Conservation (phyloP, 768 basidiomycete species). For the Pleurotus pulmonarius region DNA sequence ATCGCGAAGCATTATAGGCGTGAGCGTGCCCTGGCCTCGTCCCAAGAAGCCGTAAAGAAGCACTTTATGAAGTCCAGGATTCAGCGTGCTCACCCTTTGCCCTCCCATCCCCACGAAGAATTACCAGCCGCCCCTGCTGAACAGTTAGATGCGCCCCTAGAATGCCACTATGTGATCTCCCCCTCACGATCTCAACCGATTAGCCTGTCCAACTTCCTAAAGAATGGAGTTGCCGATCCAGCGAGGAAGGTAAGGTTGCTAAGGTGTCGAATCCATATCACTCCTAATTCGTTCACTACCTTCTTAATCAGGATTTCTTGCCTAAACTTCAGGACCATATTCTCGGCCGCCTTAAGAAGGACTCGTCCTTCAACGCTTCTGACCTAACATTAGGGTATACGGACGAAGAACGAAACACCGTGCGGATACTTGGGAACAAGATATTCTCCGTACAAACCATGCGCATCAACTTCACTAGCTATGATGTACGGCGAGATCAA, state of each 20-base stretch:
- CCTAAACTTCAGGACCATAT: constrained; percentile 25
- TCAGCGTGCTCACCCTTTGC: constrained; percentile 17
- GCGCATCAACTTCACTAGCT: constrained; percentile 39
- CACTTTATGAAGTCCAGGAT: constrained; percentile 9
- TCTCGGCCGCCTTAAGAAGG: constrained; percentile 19
- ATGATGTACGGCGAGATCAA: constrained; percentile 35
- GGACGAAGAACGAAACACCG: constrained; percentile 14
- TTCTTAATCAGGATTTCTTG: constrained; percentile 19
- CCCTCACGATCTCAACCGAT: constrained; percentile 5
- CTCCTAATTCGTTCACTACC: background rate
- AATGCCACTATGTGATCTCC: constrained; percentile 17
- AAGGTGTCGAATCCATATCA: background rate
- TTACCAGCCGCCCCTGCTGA: constrained; percentile 4
- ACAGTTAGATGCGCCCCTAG: background rate
- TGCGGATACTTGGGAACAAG: constrained; percentile 18
- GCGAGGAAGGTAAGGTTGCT: constrained; percentile 14
- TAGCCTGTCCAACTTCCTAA: constrained; percentile 10
- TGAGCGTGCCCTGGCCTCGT: constrained; percentile 8
- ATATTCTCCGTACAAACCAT: constrained; percentile 27
- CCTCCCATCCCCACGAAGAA: constrained; percentile 12
- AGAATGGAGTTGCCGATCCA: constrained; percentile 13
- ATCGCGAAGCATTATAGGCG: constrained; percentile 20
- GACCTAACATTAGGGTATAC: constrained; percentile 15
- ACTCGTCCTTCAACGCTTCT: constrained; percentile 8
- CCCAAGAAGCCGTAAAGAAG: constrained; percentile 2